Base-by-base conservation (phyloP, 495 filamentous ascomycete genomes). In the Penicillium flavigenum region DNA sequence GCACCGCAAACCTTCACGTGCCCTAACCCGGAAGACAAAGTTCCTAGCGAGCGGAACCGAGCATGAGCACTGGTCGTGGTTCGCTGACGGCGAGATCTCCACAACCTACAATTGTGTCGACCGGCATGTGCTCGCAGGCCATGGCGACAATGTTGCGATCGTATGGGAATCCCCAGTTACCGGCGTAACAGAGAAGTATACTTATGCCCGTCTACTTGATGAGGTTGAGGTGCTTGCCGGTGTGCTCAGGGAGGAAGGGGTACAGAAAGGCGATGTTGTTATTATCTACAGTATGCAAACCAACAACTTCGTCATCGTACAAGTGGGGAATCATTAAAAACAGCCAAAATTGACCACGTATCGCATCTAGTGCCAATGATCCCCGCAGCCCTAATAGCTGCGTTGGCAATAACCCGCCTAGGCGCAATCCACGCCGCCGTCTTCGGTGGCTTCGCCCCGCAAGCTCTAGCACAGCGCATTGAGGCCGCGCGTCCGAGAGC, bases 361-460 rank as follows among this genome's bases (percentile, higher is more conserved):
- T 27, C 17, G 34, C 16, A 11, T 5, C 11, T 57, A 92, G 89
- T 96, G 92, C 93, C 92, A 53, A 96, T 97, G 92, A 91, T 97
- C 36, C 93, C 92, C 1, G 88, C 90, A 5, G 88, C 92, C 8
- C 67, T 96, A 17, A 87, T 95, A 48, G 92, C 89, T 20, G 88
- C 91, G 22, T 84, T 96, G 3, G 91, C 93, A 26, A 83, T 89
- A 59, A 81, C 81, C 42, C 87, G 92, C 0, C 76, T 97, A 1
- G 93, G 93, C 22, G 92, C 93, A 7, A 86, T 96, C 52, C 92
- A 97, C 61, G 85, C 89, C 4, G 91, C 93, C 8, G 92, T 97
- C 3, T 97, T 97, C 69, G 93, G 92, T 11, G 92, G 92, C 1
- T 97, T 97, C 63, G 90, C 90, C 0, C 74, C 91, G 7, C 76